Evolutionary conservation across 108 stramenopile genomes (phyloP).

Genomic region (Schizochytrium sp.): DNA sequence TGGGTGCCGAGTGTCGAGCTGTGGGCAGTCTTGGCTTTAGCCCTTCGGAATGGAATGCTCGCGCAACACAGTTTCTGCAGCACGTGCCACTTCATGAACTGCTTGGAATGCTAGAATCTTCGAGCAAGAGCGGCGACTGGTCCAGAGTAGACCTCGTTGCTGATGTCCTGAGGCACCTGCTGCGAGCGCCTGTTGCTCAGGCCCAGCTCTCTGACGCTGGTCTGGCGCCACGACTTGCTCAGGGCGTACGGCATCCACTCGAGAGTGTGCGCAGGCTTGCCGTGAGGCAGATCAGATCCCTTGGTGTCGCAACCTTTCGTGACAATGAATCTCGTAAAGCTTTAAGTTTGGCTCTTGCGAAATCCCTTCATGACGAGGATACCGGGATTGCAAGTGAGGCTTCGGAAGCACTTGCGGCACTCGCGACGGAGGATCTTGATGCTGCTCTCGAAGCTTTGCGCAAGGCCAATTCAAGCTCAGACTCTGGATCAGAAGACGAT

Average conservation of each 20-base stretch:
- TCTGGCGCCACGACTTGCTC: background rate
- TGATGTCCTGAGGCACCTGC: slow-evolving; percentile 27
- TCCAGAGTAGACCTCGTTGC: slow-evolving; percentile 6
- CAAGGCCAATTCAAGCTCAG: background rate
- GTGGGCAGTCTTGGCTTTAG: slow-evolving; percentile 12
- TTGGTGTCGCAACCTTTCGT: slow-evolving; percentile 1
- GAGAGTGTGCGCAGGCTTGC: background rate
- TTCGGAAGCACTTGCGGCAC: background rate
- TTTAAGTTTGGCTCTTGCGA: background rate
- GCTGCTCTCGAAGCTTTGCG: background rate
- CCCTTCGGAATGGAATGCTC: background rate
- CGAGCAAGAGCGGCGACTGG: background rate
- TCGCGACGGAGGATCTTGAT: background rate
- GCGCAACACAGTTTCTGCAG: background rate
- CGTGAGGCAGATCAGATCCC: background rate
- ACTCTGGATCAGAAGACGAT: background rate
- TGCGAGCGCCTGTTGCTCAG: background rate
- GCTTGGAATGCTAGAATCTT: background rate
- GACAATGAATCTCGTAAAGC: background rate
- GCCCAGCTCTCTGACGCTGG: background rate
- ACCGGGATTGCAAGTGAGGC: slow-evolving; percentile 34
- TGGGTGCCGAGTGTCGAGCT: background rate
- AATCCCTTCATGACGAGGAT: slow-evolving; percentile 6
- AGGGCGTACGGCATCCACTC: background rate
- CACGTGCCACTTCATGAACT: background rate